Percentiles rank a stretch among this genome's conserved stretches.
phyloP scores from a whole-genome alignment of 768 basidiomycete species.

The Tulasnella sp. region DNA sequence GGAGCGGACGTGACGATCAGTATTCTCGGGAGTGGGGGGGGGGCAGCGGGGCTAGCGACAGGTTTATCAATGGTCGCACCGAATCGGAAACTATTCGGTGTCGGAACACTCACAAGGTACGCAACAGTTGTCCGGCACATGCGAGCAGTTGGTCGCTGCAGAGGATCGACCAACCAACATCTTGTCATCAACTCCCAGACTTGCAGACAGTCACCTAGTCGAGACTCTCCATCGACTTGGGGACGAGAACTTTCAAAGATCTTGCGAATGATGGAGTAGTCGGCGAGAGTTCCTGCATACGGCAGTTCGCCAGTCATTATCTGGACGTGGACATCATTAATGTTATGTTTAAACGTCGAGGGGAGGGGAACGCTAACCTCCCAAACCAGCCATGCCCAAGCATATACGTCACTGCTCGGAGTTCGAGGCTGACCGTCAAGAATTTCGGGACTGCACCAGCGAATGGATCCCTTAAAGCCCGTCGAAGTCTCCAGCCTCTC shows the following conservation, averaged over 20 bases:
- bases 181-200: neutral
- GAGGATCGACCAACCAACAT: neutral
- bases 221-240: neutral
- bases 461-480: constrained; percentile 18
- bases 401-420: neutral
- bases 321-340: neutral
- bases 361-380: neutral
- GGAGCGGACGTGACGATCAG: neutral
- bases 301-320: constrained; percentile 3
- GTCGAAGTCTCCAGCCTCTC: neutral
- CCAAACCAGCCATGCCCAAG: constrained; percentile 5
- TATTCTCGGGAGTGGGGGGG: neutral
- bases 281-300: neutral
- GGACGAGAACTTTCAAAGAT: neutral
- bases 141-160: neutral
- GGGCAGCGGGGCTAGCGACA: neutral
- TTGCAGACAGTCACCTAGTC: neutral
- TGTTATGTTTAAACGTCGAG: too few species aligned
- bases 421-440: constrained; percentile 5
- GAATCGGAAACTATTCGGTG: neutral
- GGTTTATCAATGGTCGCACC: neutral
- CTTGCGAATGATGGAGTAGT: neutral
- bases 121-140: neutral
- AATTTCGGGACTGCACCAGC: constrained; percentile 18
- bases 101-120: neutral